phyloP scores from a whole-genome alignment of 345 rosid species.

The Alliaria petiolata region DNA sequence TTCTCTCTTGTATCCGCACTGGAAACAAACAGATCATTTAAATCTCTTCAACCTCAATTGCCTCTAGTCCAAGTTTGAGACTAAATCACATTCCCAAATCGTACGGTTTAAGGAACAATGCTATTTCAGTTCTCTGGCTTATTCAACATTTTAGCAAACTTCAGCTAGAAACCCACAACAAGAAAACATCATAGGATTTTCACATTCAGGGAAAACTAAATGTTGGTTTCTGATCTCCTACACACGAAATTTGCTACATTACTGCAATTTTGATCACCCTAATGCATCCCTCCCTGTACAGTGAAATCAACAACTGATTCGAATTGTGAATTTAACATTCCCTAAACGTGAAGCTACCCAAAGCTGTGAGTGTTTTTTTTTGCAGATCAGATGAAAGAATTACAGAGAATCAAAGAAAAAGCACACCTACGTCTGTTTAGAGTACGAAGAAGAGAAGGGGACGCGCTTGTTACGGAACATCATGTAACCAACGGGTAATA shows the following conservation, averaged over 20 bases:
- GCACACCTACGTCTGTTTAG: constrained; percentile 99
- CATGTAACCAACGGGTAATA: constrained; percentile 96
- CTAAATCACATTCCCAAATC: neutral
- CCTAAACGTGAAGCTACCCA: neutral
- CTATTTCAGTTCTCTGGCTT: neutral
- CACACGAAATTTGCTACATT: neutral
- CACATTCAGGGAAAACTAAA: neutral
- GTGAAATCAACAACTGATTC: neutral
- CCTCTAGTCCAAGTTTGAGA: neutral
- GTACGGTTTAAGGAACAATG: neutral
- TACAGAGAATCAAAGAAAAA: constrained; percentile 12
- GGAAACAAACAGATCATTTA: neutral
- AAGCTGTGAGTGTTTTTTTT: neutral
- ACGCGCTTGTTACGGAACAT: constrained; percentile 97
- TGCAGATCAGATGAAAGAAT: constrained; percentile 13
- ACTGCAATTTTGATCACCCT: neutral
- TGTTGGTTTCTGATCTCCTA: neutral
- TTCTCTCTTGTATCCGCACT: neutral
- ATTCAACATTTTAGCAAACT: neutral
- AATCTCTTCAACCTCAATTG: neutral
- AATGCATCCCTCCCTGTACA: neutral
- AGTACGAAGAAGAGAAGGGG: constrained; percentile 75
- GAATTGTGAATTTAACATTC: neutral
- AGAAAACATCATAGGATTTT: no score
- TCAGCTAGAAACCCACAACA: no score